A percentile compares a stretch with the other conserved stretches of the same genome.
These are phyloP conservation scores for Phytophthora ramorum DNA, from an alignment of 352 stramenopile genomes.

Conservation along the genomic window DNA sequence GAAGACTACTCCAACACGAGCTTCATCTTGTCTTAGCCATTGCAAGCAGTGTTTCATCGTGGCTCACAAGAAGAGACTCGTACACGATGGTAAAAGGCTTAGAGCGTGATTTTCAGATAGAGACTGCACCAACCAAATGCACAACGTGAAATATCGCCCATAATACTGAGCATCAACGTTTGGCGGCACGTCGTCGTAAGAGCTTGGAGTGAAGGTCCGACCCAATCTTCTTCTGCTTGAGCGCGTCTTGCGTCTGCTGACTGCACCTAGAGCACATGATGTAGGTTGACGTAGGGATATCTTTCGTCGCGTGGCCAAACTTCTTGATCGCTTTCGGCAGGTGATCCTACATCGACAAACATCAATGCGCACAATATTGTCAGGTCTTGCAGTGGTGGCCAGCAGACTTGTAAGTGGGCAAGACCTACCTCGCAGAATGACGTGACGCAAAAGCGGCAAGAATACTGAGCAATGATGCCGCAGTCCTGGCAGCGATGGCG, in stretches of 20 bases:
- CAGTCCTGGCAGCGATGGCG: constrained; percentile 75
- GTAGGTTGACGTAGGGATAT: constrained; percentile 66
- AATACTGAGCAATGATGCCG: constrained; percentile 58
- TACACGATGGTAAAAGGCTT: background rate
- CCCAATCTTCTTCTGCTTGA: constrained; percentile 58
- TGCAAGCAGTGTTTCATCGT: constrained; percentile 1
- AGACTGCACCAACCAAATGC: constrained; percentile 8
- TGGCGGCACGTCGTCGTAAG: constrained; percentile 30
- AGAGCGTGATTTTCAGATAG: constrained; percentile 21
- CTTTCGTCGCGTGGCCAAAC: constrained; percentile 53
- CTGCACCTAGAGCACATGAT: constrained; percentile 65
- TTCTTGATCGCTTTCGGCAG: constrained; percentile 48
- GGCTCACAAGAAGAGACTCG: constrained; percentile 10
- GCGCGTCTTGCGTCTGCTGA: constrained; percentile 37
- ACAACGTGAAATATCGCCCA: constrained; percentile 3
- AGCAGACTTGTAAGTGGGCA: background rate
- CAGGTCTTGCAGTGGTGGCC: background rate
- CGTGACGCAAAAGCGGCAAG: constrained; percentile 77
- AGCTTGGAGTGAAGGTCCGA: constrained; percentile 43
- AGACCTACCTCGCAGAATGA: constrained; percentile 67
- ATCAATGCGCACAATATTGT: constrained; percentile 9
- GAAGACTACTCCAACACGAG: constrained; percentile 92
- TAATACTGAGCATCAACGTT: constrained; percentile 24
- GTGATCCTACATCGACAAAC: constrained; percentile 43
- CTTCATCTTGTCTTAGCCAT: constrained; percentile 83